Evolutionary conservation across 805 yeast genomes (phyloP).

Genomic region (Candida taoyuanica): DNA sequence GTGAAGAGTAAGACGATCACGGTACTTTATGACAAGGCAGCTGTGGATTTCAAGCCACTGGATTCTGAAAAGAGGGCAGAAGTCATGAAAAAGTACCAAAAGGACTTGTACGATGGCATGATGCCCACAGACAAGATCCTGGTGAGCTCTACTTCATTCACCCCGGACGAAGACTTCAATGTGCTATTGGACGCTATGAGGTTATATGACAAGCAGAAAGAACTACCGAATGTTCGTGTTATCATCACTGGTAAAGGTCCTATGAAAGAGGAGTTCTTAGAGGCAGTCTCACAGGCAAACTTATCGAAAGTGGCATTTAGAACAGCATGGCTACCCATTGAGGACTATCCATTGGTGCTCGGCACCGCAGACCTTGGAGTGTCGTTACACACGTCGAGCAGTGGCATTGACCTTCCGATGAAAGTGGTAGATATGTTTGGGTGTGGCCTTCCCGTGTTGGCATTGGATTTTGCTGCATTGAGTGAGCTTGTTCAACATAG

Average conservation of each 20-base stretch:
- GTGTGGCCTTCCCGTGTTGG: constrained; percentile 86
- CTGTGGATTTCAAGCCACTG: constrained; percentile 54
- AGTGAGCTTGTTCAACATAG: constrained; percentile 68
- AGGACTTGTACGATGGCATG: constrained; percentile 32
- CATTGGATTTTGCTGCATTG: constrained; percentile 72
- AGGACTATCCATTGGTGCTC: constrained; percentile 74
- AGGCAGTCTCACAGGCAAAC: constrained; percentile 39
- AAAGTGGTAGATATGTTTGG: constrained; percentile 95
- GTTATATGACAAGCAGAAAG: constrained; percentile 34
- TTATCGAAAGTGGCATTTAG: constrained; percentile 50
- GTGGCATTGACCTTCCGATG: constrained; percentile 96
- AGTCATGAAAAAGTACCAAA: constrained; percentile 34
- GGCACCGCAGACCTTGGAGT: constrained; percentile 82
- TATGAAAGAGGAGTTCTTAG: constrained; percentile 47
- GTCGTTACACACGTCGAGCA: constrained; percentile 85
- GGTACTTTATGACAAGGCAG: constrained; percentile 86
- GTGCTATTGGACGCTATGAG: constrained; percentile 65
- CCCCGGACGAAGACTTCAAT: constrained; percentile 89
- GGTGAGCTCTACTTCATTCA: constrained; percentile 87
- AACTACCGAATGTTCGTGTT: constrained; percentile 49
- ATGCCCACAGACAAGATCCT: constrained; percentile 53
- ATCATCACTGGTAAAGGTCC: constrained; percentile 99
- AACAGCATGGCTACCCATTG: constrained; percentile 71
- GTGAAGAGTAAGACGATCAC: constrained; percentile 44
- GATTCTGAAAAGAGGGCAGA: constrained; percentile 20